Evolutionary conservation across 2,329 filamentous ascomycete species (phyloP).

Genomic region (Trichoderma koningiopsis): DNA sequence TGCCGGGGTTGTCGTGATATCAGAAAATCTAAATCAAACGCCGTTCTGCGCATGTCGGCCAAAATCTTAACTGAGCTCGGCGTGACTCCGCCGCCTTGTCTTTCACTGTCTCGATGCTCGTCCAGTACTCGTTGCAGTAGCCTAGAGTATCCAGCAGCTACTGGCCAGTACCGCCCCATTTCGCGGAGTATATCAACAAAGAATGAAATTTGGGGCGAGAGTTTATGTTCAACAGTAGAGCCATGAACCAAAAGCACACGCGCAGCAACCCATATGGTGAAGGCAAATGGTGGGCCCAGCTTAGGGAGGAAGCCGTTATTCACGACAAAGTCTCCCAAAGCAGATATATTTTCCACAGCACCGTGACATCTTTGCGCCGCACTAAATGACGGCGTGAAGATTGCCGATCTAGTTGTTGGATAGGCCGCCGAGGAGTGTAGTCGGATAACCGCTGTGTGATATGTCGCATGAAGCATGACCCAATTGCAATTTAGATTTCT

Average conservation of each 20-base stretch:
- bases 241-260: conserved; percentile 86
- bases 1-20: conserved; percentile 77
- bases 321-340: conserved; percentile 76
- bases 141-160: conserved; percentile 78
- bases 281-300: conserved; percentile 87
- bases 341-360: conserved; percentile 80
- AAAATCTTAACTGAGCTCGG: conserved; percentile 84
- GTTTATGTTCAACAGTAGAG: conserved; percentile 81
- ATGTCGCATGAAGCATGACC: conserved; percentile 90
- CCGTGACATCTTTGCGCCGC: conserved; percentile 80
- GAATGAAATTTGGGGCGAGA: conserved; percentile 76
- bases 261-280: conserved; percentile 89
- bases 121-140: conserved; percentile 82
- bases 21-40: conserved; percentile 86
- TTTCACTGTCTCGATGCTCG: conserved; percentile 79
- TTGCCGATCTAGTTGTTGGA: conserved; percentile 82
- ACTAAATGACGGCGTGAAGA: conserved; percentile 86
- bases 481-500: conserved; percentile 78
- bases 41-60: conserved; percentile 87
- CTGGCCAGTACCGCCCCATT: conserved; percentile 83
- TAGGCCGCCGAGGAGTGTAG: conserved; percentile 92
- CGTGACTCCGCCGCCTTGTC: conserved; percentile 72
- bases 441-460: conserved; percentile 86
- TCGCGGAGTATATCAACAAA: conserved; percentile 80
- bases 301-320: conserved; percentile 74